These are phyloP conservation scores for Moricandia moricandioides DNA, from an alignment of 345 rosid genomes.

Conservation along the genomic window DNA sequence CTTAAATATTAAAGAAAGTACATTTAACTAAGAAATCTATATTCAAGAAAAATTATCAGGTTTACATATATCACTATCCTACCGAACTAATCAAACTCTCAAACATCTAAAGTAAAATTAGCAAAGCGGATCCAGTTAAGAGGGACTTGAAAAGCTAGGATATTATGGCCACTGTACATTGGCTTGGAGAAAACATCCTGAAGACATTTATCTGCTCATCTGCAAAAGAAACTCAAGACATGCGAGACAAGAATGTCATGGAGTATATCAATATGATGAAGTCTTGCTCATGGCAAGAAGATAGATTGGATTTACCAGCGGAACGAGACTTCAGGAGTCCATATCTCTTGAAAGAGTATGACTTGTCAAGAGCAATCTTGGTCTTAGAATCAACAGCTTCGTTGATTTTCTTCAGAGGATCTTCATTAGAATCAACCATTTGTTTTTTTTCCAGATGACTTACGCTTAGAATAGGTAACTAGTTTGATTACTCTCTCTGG, in stretches of 20 bases:
- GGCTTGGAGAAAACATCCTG: constrained; percentile 12
- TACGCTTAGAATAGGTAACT: constrained; percentile 35
- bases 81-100: constrained; percentile 7
- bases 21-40: background rate
- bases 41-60: background rate
- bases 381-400: constrained; percentile 17
- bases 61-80: constrained; percentile 5
- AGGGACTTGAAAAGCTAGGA: constrained; percentile 19
- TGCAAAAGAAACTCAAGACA: constrained; percentile 1
- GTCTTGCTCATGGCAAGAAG: constrained; percentile 21
- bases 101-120: constrained; percentile 19
- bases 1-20: background rate
- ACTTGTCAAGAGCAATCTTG: constrained; percentile 19
- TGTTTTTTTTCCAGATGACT: constrained; percentile 28
- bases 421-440: constrained; percentile 20
- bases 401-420: constrained; percentile 8
- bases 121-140: constrained; percentile 22
- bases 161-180: constrained; percentile 19
- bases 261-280: background rate
- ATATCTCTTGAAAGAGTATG: constrained; percentile 1
- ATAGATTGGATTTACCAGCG: background rate
- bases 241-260: background rate
- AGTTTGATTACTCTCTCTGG: constrained; percentile 35
- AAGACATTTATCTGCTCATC: constrained; percentile 4
- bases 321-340: constrained; percentile 11